Percentiles rank a stretch among this genome's conserved stretches.
Evolutionary conservation across 371 early-diverging fungal species (phyloP).

Genomic region (Mucor racemosus): DNA sequence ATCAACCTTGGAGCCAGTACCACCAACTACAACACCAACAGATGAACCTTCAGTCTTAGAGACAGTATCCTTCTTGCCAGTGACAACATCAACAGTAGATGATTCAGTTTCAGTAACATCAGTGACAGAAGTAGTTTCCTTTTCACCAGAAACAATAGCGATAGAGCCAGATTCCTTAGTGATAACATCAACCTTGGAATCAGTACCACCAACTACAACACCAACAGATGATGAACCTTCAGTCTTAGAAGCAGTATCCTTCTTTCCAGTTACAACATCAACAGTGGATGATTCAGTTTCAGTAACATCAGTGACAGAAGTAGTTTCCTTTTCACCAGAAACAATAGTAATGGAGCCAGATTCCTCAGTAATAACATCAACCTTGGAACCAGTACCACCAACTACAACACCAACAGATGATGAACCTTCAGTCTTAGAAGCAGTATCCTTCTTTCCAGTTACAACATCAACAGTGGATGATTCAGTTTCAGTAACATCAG

Average conservation of each 20-base stretch:
- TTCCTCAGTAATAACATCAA: no score
- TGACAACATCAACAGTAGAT: no score
- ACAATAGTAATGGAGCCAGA: neutral
- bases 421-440: neutral
- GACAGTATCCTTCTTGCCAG: no score
- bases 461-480: neutral
- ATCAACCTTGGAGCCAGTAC: no score
- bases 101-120: no score
- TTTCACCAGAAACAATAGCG: no score
- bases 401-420: neutral
- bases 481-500: conserved; percentile 6
- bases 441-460: neutral
- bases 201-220: neutral
- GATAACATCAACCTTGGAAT: neutral
- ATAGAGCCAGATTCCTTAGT: no score
- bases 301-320: neutral
- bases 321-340: conserved; percentile 3
- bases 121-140: no score
- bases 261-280: neutral
- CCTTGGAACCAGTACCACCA: neutral
- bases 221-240: neutral
- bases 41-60: no score
- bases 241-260: neutral
- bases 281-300: conserved; percentile 5
- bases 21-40: no score